phyloP scores from a whole-genome alignment of 495 filamentous ascomycete genomes.

The Recurvomyces mirabilis region DNA sequence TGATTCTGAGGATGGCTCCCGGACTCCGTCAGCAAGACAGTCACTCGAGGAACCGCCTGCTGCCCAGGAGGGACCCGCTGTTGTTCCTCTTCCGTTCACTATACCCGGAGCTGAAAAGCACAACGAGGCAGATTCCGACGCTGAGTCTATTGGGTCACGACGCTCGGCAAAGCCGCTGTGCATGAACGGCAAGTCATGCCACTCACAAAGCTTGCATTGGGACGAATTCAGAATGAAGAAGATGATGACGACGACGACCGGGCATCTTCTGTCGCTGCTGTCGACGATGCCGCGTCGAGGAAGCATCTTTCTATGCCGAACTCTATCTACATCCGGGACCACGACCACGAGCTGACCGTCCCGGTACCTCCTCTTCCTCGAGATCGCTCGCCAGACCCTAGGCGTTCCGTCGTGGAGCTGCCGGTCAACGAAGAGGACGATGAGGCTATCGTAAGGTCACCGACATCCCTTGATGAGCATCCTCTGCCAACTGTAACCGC shows the following conservation, averaged over 20 bases:
- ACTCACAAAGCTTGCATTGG: slow-evolving; percentile 1
- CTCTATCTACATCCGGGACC: no score
- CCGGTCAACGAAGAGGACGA: slow-evolving; percentile 18
- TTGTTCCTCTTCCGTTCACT: slow-evolving; percentile 31
- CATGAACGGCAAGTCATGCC: slow-evolving; percentile 3
- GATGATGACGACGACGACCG: slow-evolving; percentile 28
- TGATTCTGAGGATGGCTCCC: no score
- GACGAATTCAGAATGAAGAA: slow-evolving; percentile 16
- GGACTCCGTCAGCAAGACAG: neutral
- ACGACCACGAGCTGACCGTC: neutral
- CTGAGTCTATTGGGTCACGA: slow-evolving; percentile 1
- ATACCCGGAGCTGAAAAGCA: slow-evolving; percentile 1
- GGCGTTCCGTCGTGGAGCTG: slow-evolving; percentile 1
- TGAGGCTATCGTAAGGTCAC: slow-evolving; percentile 7
- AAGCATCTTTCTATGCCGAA: no score
- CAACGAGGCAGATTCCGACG: neutral
- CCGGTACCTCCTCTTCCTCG: neutral
- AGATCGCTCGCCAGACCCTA: neutral
- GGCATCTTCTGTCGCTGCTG: slow-evolving; percentile 31
- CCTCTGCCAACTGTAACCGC: neutral
- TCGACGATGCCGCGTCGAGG: slow-evolving; percentile 26
- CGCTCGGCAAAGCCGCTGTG: neutral
- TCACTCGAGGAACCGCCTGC: neutral
- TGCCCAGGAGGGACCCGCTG: slow-evolving; percentile 23
- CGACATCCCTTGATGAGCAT: neutral